These are phyloP conservation scores for Biancaea sappan DNA, from an alignment of 306 rosid species.

Conservation along the genomic window DNA sequence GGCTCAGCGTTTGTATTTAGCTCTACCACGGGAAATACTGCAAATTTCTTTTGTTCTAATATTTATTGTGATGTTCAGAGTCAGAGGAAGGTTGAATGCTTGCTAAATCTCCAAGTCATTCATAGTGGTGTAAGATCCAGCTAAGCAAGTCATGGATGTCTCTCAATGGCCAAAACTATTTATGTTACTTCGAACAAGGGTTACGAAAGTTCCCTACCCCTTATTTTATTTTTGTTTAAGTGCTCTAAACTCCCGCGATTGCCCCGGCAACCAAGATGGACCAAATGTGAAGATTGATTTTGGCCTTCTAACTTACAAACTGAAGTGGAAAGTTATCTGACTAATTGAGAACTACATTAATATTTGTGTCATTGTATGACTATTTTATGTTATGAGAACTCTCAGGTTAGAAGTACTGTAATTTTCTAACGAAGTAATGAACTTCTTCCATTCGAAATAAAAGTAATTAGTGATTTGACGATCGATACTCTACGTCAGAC, in stretches of 20 bases:
- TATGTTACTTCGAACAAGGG: neutral
- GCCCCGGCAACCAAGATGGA: neutral
- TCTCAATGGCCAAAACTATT: neutral
- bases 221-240: neutral
- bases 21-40: neutral
- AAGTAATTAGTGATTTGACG: neutral
- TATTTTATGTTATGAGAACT: neutral
- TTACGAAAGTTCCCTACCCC: neutral
- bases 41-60: neutral
- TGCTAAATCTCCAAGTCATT: neutral
- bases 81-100: constrained; percentile 43
- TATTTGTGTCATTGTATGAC: neutral
- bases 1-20: neutral
- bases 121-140: neutral
- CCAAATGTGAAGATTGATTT: neutral
- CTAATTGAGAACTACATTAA: no score
- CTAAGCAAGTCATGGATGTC: neutral
- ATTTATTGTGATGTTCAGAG: constrained; percentile 34
- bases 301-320: neutral
- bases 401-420: neutral
- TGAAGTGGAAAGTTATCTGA: neutral
- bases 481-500: no score
- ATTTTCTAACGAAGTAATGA: neutral
- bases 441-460: neutral
- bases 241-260: neutral